Base-by-base conservation (phyloP, 306 rosid genomes). In the Dalbergia oliveri region DNA sequence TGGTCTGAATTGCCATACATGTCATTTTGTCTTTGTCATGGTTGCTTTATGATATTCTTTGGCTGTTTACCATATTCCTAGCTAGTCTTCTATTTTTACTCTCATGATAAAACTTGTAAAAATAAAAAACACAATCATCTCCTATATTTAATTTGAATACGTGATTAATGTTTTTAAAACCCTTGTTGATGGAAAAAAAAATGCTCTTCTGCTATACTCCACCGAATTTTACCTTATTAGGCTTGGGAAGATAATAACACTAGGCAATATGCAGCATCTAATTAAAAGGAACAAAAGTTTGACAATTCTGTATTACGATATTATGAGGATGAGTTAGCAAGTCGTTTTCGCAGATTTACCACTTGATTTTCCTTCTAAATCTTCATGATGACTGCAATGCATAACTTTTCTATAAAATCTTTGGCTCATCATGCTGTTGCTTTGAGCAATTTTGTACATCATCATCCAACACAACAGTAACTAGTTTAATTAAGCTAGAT, bases 11-110 rank as follows among this genome's bases (percentile, higher is more conserved):
- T 70, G 31, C 45, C 62, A 33, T 11, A 9, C 47, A 5, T 33
- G 31, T 51, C 62, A 33, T 70, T 70, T 70, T 70, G 49, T 70
- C 31, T 70, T 51, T 51, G 75, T 51, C 75, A 15, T 33, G 11
- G 51, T 33, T 70, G 31, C 10, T 51, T 11, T 50, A 2, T 51
- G 5, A 70, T 51, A 70, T 70, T 70, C 75, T 33, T 51, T 50
- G 75, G 5, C 8, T 69, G 41, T 47, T 49, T 12, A 8, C 31
- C 31, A 2, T 26, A 26, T 26, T 26, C 31, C 31, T 2, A 26
- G 31, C 19, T 35, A 35, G 12, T 47, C 12, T 63, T n/a, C 8
- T 13, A 5, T 0, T 33, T 33, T 33, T 33, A n/a, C 34, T 53
- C 10, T 53, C 58, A 5, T 5, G 19, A n/a, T 16, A 54, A 54